Conservation (phyloP, 208 protist species). For the Novymonas esmeraldas region DNA sequence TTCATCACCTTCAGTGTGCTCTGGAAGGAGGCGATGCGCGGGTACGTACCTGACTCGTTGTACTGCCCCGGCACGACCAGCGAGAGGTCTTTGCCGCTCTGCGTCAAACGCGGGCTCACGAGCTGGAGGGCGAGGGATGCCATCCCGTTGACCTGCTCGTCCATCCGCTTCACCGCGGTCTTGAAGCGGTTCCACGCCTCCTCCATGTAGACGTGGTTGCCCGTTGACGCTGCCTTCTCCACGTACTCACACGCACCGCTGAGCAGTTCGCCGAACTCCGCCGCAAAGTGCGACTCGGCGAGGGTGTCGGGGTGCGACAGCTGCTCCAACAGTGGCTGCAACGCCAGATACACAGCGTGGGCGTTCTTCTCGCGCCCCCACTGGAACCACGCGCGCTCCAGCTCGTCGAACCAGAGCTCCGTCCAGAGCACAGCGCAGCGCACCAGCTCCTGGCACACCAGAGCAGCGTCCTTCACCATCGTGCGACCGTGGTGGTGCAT, state of each 20-base stretch:
- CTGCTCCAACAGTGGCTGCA: slow-evolving; percentile 96
- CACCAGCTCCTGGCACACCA: slow-evolving; percentile 98
- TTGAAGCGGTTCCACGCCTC: slow-evolving; percentile 97
- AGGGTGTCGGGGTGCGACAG: slow-evolving; percentile 93
- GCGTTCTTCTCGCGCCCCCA: slow-evolving; percentile 97
- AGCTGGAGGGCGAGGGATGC: slow-evolving; percentile 95
- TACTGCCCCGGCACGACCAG: slow-evolving; percentile 98
- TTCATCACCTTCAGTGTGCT: slow-evolving; percentile 95
- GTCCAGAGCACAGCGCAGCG: slow-evolving; percentile 98
- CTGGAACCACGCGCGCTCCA: slow-evolving; percentile 96
- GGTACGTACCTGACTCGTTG: slow-evolving; percentile 72
- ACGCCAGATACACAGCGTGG: slow-evolving; percentile 89
- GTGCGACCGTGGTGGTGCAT: slow-evolving; percentile 82
- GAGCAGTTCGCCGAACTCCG: slow-evolving; percentile 77
- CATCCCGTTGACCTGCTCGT: slow-evolving; percentile 96
- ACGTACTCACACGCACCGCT: slow-evolving; percentile 78
- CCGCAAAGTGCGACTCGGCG: slow-evolving; percentile 95
- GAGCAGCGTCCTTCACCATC: slow-evolving; percentile 94
- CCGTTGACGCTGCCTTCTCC: slow-evolving; percentile 68
- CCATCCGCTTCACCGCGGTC: slow-evolving; percentile 94
- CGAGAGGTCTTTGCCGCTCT: slow-evolving; percentile 94
- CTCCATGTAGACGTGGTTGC: slow-evolving; percentile 91
- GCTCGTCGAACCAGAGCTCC: slow-evolving; percentile 94
- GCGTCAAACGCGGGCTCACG: slow-evolving; percentile 87
- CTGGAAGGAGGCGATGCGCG: slow-evolving; percentile 82